phyloP scores from a whole-genome alignment of 2,329 filamentous ascomycete species.

The Rugonectria rugulosa region DNA sequence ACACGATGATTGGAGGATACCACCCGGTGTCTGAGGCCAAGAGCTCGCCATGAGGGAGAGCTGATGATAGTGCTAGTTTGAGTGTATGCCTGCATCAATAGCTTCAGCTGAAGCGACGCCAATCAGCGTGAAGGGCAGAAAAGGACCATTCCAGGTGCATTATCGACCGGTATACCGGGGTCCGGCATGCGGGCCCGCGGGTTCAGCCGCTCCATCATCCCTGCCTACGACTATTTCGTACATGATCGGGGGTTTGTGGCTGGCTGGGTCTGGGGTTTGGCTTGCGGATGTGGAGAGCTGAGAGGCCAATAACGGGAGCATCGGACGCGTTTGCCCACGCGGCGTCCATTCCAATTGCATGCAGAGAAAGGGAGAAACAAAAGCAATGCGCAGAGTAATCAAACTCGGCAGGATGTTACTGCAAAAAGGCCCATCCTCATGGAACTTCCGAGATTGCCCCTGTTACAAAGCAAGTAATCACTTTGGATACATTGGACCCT shows the following conservation, averaged over 20 bases:
- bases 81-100: constrained; percentile 5
- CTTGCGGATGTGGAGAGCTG: neutral
- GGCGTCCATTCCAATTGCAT: too few relatives aligned
- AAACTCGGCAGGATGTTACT: too few relatives aligned
- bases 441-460: too few relatives aligned
- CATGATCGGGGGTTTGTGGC: neutral
- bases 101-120: neutral
- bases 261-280: neutral
- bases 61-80: neutral
- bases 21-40: neutral
- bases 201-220: neutral
- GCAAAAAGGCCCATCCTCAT: too few relatives aligned
- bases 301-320: neutral
- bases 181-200: constrained; percentile 4
- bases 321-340: too few relatives aligned
- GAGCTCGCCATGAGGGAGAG: neutral
- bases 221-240: neutral
- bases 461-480: too few relatives aligned
- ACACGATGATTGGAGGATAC: neutral
- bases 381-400: too few relatives aligned
- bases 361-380: too few relatives aligned
- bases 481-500: too few relatives aligned
- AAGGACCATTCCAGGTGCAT: constrained; percentile 4
- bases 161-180: constrained; percentile 10
- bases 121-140: neutral